Percentiles rank a stretch among this genome's conserved stretches.
These are phyloP conservation scores for Fusarium fujikuroi DNA, from an alignment of 2,329 filamentous ascomycete genomes.

Conservation along the genomic window DNA sequence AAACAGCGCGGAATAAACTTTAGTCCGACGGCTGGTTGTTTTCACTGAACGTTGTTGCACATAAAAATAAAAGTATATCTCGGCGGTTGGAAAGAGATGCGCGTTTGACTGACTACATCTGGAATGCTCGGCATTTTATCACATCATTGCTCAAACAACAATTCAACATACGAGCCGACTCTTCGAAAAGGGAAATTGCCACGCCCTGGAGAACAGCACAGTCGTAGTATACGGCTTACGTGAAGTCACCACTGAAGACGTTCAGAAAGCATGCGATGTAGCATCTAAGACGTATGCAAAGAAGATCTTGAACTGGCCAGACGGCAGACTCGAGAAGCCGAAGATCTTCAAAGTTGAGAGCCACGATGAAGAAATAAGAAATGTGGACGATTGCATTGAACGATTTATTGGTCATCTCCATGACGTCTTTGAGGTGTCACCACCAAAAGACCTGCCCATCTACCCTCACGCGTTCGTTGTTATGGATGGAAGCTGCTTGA, in stretches of 20 bases:
- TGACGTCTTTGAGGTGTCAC: neutral
- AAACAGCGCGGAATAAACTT: too few relatives aligned
- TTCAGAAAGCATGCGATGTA: neutral
- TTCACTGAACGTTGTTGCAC: too few relatives aligned
- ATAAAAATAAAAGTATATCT: too few relatives aligned
- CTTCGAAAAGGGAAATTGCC: neutral
- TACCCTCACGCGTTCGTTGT: neutral
- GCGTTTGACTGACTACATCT: too few relatives aligned
- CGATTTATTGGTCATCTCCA: neutral
- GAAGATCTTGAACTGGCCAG: neutral
- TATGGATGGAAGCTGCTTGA: neutral
- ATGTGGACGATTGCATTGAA: rapidly evolving
- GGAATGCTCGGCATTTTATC: too few relatives aligned
- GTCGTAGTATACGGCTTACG: neutral
- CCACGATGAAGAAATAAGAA: rapidly evolving
- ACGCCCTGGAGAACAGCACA: neutral
- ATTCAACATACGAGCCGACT: too few relatives aligned
- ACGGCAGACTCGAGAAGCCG: neutral
- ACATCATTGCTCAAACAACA: too few relatives aligned
- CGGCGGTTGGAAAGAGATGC: too few relatives aligned
- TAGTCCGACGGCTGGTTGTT: too few relatives aligned
- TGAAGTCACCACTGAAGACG: rapidly evolving
- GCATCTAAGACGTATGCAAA: neutral
- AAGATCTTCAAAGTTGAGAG: neutral
- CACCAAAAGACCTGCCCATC: neutral